Evolutionary conservation across 106 monocot species (phyloP), one percentile per base, ranked within the genome.

Genomic region (Hemerocallis citrina): DNA sequence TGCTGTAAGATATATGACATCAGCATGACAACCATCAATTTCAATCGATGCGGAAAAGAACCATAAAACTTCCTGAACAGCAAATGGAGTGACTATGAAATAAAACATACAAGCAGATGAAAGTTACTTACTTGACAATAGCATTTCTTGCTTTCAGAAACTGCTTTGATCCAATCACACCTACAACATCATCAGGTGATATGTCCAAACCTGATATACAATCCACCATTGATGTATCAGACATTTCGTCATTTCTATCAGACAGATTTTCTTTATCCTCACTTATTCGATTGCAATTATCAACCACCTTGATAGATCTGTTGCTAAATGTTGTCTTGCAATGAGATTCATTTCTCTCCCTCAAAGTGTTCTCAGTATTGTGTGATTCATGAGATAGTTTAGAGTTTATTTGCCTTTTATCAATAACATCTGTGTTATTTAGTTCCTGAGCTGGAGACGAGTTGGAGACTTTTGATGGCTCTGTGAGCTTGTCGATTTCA

Each of bases 111-210:
- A n/a, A 31, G 52, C 14, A 15, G 32, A 16, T 5, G 31, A 0
- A 55, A 3, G 38, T 55, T 23, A 77, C 89, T 86, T 81, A 95
- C 94, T 90, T 85, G 55, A 84, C 63, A 64, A 96, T 90, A 34
- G 86, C 83, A 38, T 87, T 78, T 67, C 95, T 81, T 14, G 90
- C 89, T 70, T 96, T 96, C 90, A 86, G 86, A 52, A 96, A 96
- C 44, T 86, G 80, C 64, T 96, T 96, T 30, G 77, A 74, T 64
- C 95, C 95, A 64, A 96, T 90, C 34, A 81, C 63, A 44, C 72
- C 78, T 40, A 81, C 95, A 59, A 90, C 78, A 74, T 87, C 84
- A 81, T 96, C 86, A 60, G 90, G 95, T 66, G 83, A 86, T 61
- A 90, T 65, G 39, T 71, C 78, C 23, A 71, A 34, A 5, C 62